Evolutionary conservation across 768 basidiomycete species (phyloP), one percentile per base, ranked within the genome.

Genomic region (Lactarius quietus): DNA sequence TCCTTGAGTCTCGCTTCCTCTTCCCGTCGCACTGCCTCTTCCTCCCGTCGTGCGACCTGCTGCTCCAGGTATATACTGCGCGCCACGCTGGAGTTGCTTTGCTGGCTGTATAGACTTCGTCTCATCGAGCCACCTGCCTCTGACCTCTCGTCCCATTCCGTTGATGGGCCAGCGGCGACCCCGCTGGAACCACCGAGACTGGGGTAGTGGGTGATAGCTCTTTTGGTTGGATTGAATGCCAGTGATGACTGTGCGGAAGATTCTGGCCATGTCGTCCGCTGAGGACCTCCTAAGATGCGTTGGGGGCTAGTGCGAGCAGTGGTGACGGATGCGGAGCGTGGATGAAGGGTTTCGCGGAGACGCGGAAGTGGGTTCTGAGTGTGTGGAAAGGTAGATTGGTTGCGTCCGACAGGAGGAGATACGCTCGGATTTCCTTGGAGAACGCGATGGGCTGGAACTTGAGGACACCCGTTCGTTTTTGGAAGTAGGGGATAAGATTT

Each of bases 201-300:
- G 33, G 33, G 33, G 20, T 26, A 23, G 41, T 28, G 26, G 3
- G n/a, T 23, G 23, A 26, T n/a, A 6, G 9, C 26, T n/a, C 23
- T 45, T 31, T 28, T 52, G 12, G 28, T 20, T 18, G 56, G 36
- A 1, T 28, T 36, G 33, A 28, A 43, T 17, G 28, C 45, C 38
- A 7, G 43, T 5, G 59, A 31, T 20, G 36, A 36, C 31, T 52
- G 20, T 29, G 53, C 28, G 35, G 36, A 33, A 28, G 29, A 33
- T 18, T n/a, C 36, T 26, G 62, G 57, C 62, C 62, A 63, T n/a
- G 62, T 63, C 26, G 48, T 52, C 35, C 62, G 55, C 12, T 51
- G 36, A 18, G 56, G 38, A 14, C 62, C 48, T 38, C 58, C 62
- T 8, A 4, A 36, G 23, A 26, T 12, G 36, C 3, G 36, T 39